These are phyloP conservation scores for Chrysosphaeria jannelii DNA, from an alignment of 2,329 filamentous ascomycete species.

Conservation along the genomic window DNA sequence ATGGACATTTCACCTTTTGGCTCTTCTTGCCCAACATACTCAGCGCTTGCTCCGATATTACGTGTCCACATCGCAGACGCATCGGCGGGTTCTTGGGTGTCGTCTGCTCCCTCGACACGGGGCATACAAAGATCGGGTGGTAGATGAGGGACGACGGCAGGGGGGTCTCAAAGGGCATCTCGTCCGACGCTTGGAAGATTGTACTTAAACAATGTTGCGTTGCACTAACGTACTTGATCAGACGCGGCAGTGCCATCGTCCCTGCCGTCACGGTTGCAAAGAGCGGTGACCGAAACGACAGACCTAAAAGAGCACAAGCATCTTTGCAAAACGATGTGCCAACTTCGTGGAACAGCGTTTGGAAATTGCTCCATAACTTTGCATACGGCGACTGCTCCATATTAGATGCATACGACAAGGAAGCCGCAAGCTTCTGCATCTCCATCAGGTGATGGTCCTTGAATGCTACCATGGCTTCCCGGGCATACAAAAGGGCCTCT, in stretches of 20 bases:
- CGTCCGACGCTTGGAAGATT: constrained; percentile 79
- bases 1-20: constrained; percentile 84
- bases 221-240: constrained; percentile 67
- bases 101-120: constrained; percentile 85
- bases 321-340: constrained; percentile 71
- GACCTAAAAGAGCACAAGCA: constrained; percentile 71
- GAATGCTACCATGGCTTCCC: constrained; percentile 43
- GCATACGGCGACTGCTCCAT: constrained; percentile 48
- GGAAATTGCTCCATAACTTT: constrained; percentile 48
- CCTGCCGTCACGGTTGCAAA: constrained; percentile 84
- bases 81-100: constrained; percentile 84
- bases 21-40: constrained; percentile 49
- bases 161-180: constrained; percentile 47
- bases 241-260: constrained; percentile 62
- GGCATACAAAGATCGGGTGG: constrained; percentile 93
- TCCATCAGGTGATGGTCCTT: constrained; percentile 44
- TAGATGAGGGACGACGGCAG: constrained; percentile 35
- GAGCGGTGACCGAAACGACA: constrained; percentile 74
- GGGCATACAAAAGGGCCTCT: constrained; percentile 44
- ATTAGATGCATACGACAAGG: constrained; percentile 53
- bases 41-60: constrained; percentile 63
- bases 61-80: constrained; percentile 90
- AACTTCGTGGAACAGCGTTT: constrained; percentile 60
- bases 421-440: constrained; percentile 52
- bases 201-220: constrained; percentile 63